Evolutionary conservation across 192 early-diverging fungal species (phyloP), one percentile per base, ranked within the genome.

Genomic region (Backusella sp.): DNA sequence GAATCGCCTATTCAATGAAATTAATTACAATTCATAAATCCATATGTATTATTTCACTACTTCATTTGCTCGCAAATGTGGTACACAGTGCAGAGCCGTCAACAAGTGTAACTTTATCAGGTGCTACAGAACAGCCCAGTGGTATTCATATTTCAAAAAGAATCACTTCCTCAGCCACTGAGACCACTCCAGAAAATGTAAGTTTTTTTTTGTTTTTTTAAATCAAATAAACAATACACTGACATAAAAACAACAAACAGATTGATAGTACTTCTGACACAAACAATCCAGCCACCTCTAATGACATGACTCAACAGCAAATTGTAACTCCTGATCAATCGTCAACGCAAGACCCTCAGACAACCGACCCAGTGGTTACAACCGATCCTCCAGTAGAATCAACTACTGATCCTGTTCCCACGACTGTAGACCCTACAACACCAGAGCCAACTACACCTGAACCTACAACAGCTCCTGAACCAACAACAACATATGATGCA

Each of bases 1-100:
- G 23, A 62, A 62, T 62, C 26, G 12, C 56, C 9, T 62, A 62
- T 62, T 62, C 56, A 62, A 62, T 62, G 56, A 62, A 62, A 62
- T 23, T 62, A 62, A 62, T 59, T 59, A 26, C 56, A 12, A 62
- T 62, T 28, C 56, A 62, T 28, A 62, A 62, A 62, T 62, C 56
- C 21, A 62, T 62, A 12, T 62, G 8, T 62, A 62, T 62, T 23
- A 62, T 62, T 62, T 26, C 56, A 62, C 8, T 62, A 62, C 56
- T 62, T 28, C 56, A 62, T 28, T 62, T 62, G 56, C 14, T 62
- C 12, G 56, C 23, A 14, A 28, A 28, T 62, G 56, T 62, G 11
- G 56, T 28, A 62, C 56, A 62, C 26, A 62, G 56, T 11, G 56
- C 11, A 62, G 56, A 62, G 23, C 56, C 56, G 23, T 62, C 56